Percentiles rank a stretch among this genome's conserved stretches.
Evolutionary conservation across 1,284 basidiomycete genomes (phyloP).

Genomic region (Pseudozyma tsukubaensis): DNA sequence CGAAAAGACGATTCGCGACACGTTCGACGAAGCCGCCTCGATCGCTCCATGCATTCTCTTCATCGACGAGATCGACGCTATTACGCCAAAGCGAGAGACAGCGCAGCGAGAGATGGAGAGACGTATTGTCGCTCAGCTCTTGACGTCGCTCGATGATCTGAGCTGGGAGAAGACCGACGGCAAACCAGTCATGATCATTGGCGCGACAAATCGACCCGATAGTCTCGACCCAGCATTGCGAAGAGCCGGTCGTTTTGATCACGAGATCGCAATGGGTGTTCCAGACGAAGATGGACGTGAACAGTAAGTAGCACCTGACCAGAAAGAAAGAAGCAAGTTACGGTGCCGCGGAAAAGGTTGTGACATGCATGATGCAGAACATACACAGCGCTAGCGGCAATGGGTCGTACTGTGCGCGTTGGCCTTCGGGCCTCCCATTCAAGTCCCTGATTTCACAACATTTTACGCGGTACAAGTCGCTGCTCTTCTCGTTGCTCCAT

Average conservation of each 20-base stretch:
- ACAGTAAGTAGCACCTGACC: constrained; percentile 75
- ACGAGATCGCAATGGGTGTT: constrained; percentile 96
- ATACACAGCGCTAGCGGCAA: constrained; percentile 53
- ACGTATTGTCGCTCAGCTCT: constrained; percentile 93
- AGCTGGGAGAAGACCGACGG: constrained; percentile 81
- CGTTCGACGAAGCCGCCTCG: constrained; percentile 77
- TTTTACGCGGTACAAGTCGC: constrained; percentile 7
- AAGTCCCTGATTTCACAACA: constrained; percentile 49
- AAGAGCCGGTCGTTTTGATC: constrained; percentile 93
- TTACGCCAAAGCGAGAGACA: constrained; percentile 95
- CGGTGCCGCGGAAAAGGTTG: constrained; percentile 7
- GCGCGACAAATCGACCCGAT: constrained; percentile 95
- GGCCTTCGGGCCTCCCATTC: constrained; percentile 59
- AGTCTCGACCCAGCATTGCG: constrained; percentile 91
- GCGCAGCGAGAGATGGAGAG: constrained; percentile 93
- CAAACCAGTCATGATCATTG: constrained; percentile 87
- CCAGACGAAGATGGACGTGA: constrained; percentile 81
- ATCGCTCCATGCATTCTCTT: constrained; percentile 67
- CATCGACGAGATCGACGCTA: constrained; percentile 93
- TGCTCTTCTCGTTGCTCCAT: no score
- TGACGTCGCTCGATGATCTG: constrained; percentile 95
- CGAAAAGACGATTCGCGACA: constrained; percentile 93
- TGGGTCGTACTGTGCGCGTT: constrained; percentile 49
- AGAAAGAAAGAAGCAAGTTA: neutral
- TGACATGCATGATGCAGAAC: constrained; percentile 46